Conservation (phyloP, 192 early-diverging fungal species). For the Dissophora ornata region DNA sequence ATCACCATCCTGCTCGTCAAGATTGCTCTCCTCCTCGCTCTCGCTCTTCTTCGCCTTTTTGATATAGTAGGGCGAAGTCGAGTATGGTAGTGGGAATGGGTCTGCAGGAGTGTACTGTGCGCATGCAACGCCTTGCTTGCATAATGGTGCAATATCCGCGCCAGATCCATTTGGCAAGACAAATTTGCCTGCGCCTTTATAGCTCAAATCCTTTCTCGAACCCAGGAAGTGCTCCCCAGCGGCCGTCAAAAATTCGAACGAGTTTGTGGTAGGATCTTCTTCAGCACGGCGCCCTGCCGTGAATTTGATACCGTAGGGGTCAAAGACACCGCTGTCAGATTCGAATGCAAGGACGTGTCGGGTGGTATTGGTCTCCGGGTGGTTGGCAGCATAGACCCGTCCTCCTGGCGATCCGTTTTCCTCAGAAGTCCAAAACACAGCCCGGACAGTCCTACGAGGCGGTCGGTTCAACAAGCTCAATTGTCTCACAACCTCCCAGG, state of each 20-base stretch:
- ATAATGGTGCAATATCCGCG: conserved; percentile 64
- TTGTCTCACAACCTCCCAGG: conserved; percentile 51
- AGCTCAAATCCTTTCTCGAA: conserved; percentile 44
- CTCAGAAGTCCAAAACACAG: conserved; percentile 72
- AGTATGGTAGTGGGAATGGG: conserved; percentile 55
- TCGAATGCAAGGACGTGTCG: conserved; percentile 68
- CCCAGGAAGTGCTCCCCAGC: conserved; percentile 46
- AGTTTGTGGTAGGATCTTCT: conserved; percentile 17
- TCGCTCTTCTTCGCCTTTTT: background rate
- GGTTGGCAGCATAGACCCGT: conserved; percentile 59
- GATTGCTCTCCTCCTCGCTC: background rate
- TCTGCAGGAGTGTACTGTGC: conserved; percentile 60
- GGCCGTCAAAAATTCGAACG: conserved; percentile 37
- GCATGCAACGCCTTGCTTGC: conserved; percentile 66
- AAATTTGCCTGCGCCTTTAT: conserved; percentile 57
- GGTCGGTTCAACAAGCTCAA: conserved; percentile 35
- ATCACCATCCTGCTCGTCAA: background rate
- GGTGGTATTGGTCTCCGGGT: conserved; percentile 48
- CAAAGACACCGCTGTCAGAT: conserved; percentile 71
- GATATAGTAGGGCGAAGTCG: conserved; percentile 46
- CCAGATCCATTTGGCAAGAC: conserved; percentile 56
- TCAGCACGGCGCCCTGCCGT: conserved; percentile 26
- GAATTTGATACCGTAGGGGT: conserved; percentile 68
- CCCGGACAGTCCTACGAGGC: conserved; percentile 66
- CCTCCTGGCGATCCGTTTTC: conserved; percentile 68